Percentiles rank a stretch among this genome's conserved stretches.
Conservation (phyloP, 345 rosid genomes). For the Eucalyptus marginata region DNA sequence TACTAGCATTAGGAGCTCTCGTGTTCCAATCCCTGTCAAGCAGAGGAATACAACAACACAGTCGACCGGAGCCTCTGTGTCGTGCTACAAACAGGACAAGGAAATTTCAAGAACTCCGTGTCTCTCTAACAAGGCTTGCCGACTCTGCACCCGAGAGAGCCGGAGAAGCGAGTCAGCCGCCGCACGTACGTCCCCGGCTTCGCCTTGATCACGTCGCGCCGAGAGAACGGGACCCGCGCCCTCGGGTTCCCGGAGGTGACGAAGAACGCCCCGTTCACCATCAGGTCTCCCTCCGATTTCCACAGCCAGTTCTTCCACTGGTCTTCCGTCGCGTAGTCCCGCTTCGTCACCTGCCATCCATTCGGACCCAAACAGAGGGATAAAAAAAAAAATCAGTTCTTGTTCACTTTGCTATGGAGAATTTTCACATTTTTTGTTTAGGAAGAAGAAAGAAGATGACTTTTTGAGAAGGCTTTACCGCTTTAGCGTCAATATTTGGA, state of each 20-base stretch:
- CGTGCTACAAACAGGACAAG: not conserved
- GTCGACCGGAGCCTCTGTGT: not conserved
- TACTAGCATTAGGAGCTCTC: not conserved
- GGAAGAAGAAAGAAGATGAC: not conserved
- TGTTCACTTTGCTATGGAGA: not conserved
- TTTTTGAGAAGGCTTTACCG: not conserved
- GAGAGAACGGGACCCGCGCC: not conserved
- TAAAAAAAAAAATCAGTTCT: not conserved
- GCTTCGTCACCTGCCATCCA: conserved; percentile 23
- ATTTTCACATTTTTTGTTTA: not conserved
- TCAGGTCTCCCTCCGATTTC: conserved; percentile 20
- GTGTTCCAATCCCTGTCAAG: not conserved
- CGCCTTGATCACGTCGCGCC: not conserved
- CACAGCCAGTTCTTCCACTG: conserved; percentile 36
- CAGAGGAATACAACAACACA: not conserved
- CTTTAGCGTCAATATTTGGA: conserved; percentile 15
- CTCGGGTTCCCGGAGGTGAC: conserved; percentile 5
- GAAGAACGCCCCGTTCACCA: conserved; percentile 33
- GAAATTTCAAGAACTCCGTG: not conserved
- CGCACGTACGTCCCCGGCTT: conserved; percentile 12
- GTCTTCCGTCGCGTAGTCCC: conserved; percentile 11
- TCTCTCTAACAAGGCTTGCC: conserved; percentile 15
- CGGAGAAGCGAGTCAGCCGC: conserved; percentile 16
- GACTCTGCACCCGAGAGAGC: conserved; percentile 5
- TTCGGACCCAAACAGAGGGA: not conserved